Evolutionary conservation across 2,329 filamentous ascomycete genomes (phyloP), one percentile per base, ranked within the genome.

Genomic region (Lizonia empirigonia): DNA sequence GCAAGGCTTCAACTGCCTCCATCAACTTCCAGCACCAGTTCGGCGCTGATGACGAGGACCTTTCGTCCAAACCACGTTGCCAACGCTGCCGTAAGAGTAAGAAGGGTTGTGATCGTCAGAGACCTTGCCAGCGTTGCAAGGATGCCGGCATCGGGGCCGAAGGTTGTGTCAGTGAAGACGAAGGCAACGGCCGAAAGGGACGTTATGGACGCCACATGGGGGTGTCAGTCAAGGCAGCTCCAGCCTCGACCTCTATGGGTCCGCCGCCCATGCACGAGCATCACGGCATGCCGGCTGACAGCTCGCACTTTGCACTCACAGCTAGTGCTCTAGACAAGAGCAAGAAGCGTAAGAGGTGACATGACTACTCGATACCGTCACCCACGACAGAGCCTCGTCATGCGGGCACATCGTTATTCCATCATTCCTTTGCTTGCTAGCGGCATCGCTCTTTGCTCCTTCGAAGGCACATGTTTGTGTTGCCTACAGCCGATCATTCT

Each of bases 51-150:
- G 90, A 96, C 60, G 92, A 97, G 60, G 92, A 97, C 50, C 78
- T 97, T 16, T 97, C 93, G 0, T 92, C 89, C 60, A 97, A 97
- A 77, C 94, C 94, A 49, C 91, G 94, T 57, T 99, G 94, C 80
- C 94, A 99, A 74, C 89, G 94, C 51, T 99, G 94, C 81, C 89
- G 94, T 67, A 99, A 99, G 84, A 97, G 93, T 78, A 99, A 99
- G 82, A 99, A 99, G 78, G 94, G 94, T 10, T 99, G 94, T 71
- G 94, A 99, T 77, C 88, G 94, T 51, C 94, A 97, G 76, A 87
- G 94, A 30, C 94, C 94, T 22, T 99, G 94, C 69, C 90, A 91
- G 48, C 86, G 94, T 58, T 99, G 94, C 84, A 91, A 91, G 73
- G 94, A 99, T 76, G 94, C 94, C 34, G 94, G 94, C 16, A 90